phyloP scores from a whole-genome alignment of 768 basidiomycete species.

The Lactarius evosmus region DNA sequence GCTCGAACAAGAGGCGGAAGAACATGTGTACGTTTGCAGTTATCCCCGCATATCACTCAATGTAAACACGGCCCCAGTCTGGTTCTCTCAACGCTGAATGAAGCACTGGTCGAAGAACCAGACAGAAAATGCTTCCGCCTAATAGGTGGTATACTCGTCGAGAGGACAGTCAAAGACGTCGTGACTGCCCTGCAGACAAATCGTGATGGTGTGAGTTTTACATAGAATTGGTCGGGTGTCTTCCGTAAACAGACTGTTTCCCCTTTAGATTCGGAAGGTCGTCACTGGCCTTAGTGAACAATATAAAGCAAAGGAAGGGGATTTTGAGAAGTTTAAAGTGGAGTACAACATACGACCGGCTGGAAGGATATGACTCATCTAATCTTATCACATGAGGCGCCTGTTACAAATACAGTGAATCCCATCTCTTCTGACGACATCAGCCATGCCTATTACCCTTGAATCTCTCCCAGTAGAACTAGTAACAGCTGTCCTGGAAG shows the following conservation, averaged over 20 bases:
- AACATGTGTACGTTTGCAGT: slow-evolving; percentile 70
- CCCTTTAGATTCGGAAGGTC: slow-evolving; percentile 73
- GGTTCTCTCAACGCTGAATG: slow-evolving; percentile 83
- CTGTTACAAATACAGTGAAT: neutral
- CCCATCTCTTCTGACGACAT: neutral
- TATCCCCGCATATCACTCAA: slow-evolving; percentile 8
- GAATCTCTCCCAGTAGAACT: slow-evolving; percentile 68
- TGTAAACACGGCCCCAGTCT: slow-evolving; percentile 50
- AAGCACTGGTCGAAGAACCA: slow-evolving; percentile 78
- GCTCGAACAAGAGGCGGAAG: slow-evolving; percentile 92
- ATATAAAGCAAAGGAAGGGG: slow-evolving; percentile 85
- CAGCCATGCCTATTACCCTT: slow-evolving; percentile 23
- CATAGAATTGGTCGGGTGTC: slow-evolving; percentile 7
- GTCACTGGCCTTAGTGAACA: slow-evolving; percentile 75
- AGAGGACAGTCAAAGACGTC: slow-evolving; percentile 93
- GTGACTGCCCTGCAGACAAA: slow-evolving; percentile 89
- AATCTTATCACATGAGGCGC: slow-evolving; percentile 15
- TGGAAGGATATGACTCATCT: slow-evolving; percentile 22
- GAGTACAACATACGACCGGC: slow-evolving; percentile 72
- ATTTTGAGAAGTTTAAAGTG: slow-evolving; percentile 74
- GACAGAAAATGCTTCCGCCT: slow-evolving; percentile 94
- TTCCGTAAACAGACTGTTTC: slow-evolving; percentile 24
- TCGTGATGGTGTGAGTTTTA: slow-evolving; percentile 67
- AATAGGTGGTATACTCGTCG: slow-evolving; percentile 93
- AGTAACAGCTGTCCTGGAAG: slow-evolving; percentile 64